Evolutionary conservation across 208 protist genomes (phyloP), one percentile per base, ranked within the genome.

Genomic region (Trypanosoma platydactyli): DNA sequence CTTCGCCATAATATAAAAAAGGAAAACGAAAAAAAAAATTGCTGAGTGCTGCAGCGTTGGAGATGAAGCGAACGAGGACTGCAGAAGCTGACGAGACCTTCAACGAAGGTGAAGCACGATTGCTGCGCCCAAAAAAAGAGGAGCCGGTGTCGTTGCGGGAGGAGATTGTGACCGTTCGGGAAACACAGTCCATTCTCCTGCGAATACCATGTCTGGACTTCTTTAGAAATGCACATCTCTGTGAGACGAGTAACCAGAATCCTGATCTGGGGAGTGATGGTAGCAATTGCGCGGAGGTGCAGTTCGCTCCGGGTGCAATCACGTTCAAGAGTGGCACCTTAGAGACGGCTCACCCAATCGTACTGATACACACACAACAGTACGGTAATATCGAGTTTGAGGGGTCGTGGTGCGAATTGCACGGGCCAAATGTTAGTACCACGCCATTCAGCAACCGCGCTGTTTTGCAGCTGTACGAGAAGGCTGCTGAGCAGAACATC

Each of bases 191-290:
- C 24, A 60, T 94, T 9, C 73, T 94, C 12, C 50, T 94, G 18
- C 89, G 89, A 3, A 80, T 94, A 45, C 89, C 89, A 0, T 92
- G 76, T 76, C 86, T 92, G 42, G 89, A 94, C 61, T 92, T 84
- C 45, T 94, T 94, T 60, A 59, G 72, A 0, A 71, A 89, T 48
- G 86, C 88, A 6, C 77, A 86, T 58, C n/a, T 94, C 4, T 94
- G 89, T 64, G 89, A 94, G 56, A 40, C n/a, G 27, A 18, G 30
- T 25, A 16, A 22, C 11, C 2, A 3, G 29, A 16, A 24, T 60
- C 22, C 33, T 35, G 56, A 49, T 16, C 15, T 49, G 16, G 16
- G 11, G 0, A 33, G 11, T 27, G 45, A 46, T 16, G 50, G 52
- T 29, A 29, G 30, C 46, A 30, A 33, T 22, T 18, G 27, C n/a